Evolutionary conservation across 768 basidiomycete species (phyloP), one percentile per base, ranked within the genome.

Genomic region (Panus rudis): DNA sequence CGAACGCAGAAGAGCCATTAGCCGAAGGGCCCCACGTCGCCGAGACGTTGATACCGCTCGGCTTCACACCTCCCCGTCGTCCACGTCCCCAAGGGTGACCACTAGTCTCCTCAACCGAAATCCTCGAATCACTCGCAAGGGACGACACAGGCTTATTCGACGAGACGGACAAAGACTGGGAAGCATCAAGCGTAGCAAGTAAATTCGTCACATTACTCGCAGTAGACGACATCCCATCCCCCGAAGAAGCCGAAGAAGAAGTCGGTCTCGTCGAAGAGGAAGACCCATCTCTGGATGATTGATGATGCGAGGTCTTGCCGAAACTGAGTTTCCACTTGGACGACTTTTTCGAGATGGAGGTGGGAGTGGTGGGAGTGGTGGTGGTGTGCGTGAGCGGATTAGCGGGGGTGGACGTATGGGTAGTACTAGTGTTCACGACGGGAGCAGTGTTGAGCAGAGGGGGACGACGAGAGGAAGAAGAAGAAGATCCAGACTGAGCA

Each of bases 321-420:
- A 90, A 84, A 52, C 79, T 70, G 54, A 87, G 70, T 64, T 84
- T 87, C 87, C 91, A 83, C 56, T 81, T 88, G n/a, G 84, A 88
- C 41, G 84, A 70, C 69, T 91, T 91, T 71, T 89, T 91, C 44
- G 62, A 52, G 50, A 73, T 67, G 52, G 73, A 66, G 20, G 76
- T 65, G 6, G 62, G 48, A 11, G 42, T 49, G 44, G 43, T 46
- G 45, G 31, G n/a, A 35, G 33, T n/a, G n/a, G n/a, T 51, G 13
- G 19, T 49, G 31, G 35, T 54, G 27, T 30, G 49, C 26, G 50
- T 51, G 54, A 22, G 48, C 19, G 10, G 22, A 10, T 40, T 34
- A 14, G 37, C 30, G n/a, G 39, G 48, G 4, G n/a, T 17, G 7
- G 28, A 30, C 4, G 16, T 12, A 24, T 22, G 34, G 11, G 16